These are phyloP conservation scores for Pyrrhoderma noxium DNA, from an alignment of 1,284 basidiomycete genomes.

Conservation along the genomic window DNA sequence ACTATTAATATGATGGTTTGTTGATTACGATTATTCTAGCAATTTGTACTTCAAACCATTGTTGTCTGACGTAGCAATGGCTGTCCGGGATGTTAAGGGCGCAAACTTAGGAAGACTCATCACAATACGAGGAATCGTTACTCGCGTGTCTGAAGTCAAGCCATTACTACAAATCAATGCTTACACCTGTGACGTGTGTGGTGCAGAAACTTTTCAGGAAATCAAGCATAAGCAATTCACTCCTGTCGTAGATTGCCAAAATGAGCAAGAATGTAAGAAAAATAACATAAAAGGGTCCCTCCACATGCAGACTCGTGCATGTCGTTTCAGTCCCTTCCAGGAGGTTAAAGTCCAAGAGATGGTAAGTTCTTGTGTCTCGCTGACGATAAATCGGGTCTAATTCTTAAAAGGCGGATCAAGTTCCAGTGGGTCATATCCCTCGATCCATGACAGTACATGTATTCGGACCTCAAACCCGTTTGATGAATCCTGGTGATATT, in stretches of 20 bases:
- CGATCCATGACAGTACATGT: conserved; percentile 97
- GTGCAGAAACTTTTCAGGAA: conserved; percentile 98
- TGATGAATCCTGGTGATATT: conserved; percentile 94
- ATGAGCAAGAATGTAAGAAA: conserved; percentile 73
- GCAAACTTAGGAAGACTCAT: conserved; percentile 85
- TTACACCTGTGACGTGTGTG: conserved; percentile 97
- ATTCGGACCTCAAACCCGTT: conserved; percentile 83
- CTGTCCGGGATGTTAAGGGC: conserved; percentile 88
- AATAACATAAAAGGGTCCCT: conserved; percentile 88
- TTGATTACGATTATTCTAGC: conserved; percentile 36
- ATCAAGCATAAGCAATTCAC: conserved; percentile 91
- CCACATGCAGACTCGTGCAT: conserved; percentile 97
- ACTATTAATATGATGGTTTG: no score
- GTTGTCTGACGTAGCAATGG: conserved; percentile 64
- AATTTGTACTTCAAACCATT: conserved; percentile 92
- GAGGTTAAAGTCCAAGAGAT: conserved; percentile 99
- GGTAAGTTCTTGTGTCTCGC: conserved; percentile 41
- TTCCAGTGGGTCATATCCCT: conserved; percentile 98
- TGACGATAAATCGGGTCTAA: background rate
- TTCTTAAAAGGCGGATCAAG: conserved; percentile 82
- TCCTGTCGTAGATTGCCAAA: conserved; percentile 84
- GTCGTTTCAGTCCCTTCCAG: conserved; percentile 97
- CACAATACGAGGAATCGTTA: conserved; percentile 96
- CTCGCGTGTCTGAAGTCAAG: conserved; percentile 97
- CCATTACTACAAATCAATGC: conserved; percentile 96